Evolutionary conservation across 2,329 filamentous ascomycete genomes (phyloP).

Genomic region (Pseudogymnoascus sp.): DNA sequence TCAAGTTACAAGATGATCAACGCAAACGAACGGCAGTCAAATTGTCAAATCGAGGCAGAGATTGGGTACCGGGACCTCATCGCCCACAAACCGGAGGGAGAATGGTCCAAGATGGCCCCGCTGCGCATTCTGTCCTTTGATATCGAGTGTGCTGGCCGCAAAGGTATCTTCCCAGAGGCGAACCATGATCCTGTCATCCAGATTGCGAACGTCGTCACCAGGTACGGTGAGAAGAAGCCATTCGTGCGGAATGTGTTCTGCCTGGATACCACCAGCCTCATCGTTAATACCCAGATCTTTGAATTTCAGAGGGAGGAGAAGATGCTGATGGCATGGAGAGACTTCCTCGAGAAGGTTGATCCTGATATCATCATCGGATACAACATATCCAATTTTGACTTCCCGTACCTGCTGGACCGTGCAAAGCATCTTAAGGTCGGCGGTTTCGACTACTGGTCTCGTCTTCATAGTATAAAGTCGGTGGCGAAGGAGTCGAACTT

Average conservation of each 20-base stretch:
- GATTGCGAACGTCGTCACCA: conserved; percentile 91
- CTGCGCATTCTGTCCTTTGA: conserved; percentile 90
- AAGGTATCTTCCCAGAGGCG: conserved; percentile 93
- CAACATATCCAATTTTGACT: conserved; percentile 98
- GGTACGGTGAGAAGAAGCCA: conserved; percentile 89
- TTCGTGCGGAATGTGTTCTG: conserved; percentile 97
- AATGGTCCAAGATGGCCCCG: conserved; percentile 98
- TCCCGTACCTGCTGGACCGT: conserved; percentile 86
- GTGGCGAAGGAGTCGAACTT: conserved; percentile 73
- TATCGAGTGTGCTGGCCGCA: conserved; percentile 96
- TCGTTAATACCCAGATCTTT: conserved; percentile 89
- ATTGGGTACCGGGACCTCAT: conserved; percentile 77
- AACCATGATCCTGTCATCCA: conserved; percentile 92
- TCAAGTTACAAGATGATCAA: conserved; percentile 64
- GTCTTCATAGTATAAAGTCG: conserved; percentile 63
- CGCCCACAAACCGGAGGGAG: conserved; percentile 78
- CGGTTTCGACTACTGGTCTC: conserved; percentile 80
- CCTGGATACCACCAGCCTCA: conserved; percentile 81
- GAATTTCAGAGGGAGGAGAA: conserved; percentile 73
- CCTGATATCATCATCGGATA: conserved; percentile 98
- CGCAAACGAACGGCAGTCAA: conserved; percentile 65
- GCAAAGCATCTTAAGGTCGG: conserved; percentile 73
- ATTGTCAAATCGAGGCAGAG: conserved; percentile 90
- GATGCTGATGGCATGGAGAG: conserved; percentile 87
- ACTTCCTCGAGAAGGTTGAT: conserved; percentile 83